Conservation (phyloP, 495 filamentous ascomycete species). For the Parathielavia hyrcaniae region DNA sequence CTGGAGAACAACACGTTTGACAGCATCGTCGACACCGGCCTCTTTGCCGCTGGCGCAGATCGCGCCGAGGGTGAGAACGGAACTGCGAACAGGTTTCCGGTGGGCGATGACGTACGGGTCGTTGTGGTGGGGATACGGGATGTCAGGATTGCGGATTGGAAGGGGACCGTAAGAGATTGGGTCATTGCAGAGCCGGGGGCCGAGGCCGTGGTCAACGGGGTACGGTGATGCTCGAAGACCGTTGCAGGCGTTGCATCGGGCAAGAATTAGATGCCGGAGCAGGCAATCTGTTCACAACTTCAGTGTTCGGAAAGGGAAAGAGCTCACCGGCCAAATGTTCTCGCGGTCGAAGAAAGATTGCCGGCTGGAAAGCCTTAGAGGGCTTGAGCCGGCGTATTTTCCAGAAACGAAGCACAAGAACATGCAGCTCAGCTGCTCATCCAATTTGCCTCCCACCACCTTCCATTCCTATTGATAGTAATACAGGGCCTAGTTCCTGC, state of each 20-base stretch:
- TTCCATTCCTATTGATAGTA: no score
- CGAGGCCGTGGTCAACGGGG: constrained; percentile 36
- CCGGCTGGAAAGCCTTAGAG: not conserved
- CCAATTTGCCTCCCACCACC: no score
- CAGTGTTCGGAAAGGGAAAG: not conserved
- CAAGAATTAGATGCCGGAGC: not conserved
- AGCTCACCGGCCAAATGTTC: not conserved
- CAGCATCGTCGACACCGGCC: constrained; percentile 18
- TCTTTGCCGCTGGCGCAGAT: constrained; percentile 22
- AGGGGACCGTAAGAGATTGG: constrained; percentile 71
- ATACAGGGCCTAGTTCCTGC: no score
- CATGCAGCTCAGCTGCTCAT: no score
- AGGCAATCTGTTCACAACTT: not conserved
- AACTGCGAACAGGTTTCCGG: constrained; percentile 55
- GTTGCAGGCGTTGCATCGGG: not conserved
- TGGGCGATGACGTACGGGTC: constrained; percentile 62
- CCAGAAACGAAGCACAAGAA: no score
- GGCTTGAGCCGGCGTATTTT: not conserved
- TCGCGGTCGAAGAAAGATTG: not conserved
- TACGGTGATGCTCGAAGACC: not conserved
- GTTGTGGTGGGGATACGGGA: constrained; percentile 69
- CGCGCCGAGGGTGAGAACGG: constrained; percentile 30
- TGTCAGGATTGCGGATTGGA: constrained; percentile 75
- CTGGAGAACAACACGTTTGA: constrained; percentile 88
- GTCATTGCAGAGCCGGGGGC: constrained; percentile 48